Conservation (phyloP, 805 yeast genomes). For the Sungouiozyma intestinalis region DNA sequence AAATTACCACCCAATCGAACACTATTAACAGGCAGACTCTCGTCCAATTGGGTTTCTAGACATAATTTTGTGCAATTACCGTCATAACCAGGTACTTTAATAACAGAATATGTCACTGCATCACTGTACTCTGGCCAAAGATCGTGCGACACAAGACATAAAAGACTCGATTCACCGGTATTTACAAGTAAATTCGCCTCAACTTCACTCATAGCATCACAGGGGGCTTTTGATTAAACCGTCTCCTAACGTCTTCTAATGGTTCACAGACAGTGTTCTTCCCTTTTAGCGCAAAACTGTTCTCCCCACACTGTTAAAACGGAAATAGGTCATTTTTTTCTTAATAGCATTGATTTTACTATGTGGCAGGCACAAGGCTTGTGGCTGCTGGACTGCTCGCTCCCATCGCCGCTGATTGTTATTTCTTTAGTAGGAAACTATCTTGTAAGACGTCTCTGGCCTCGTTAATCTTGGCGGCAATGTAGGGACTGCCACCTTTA, state of each 20-base stretch:
- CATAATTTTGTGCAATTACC: background rate
- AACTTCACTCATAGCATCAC: background rate
- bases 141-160: background rate
- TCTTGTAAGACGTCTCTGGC: conserved; percentile 61
- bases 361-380: no score
- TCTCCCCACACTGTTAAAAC: no score
- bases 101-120: background rate
- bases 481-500: conserved; percentile 81
- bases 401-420: conserved; percentile 1
- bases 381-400: no score
- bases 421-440: conserved; percentile 15
- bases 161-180: background rate
- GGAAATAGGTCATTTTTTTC: no score
- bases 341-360: no score
- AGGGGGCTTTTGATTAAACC: no score
- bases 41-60: background rate
- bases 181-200: background rate
- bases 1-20: background rate
- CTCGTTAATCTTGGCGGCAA: conserved; percentile 88
- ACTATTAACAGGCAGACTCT: background rate
- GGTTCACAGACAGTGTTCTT: no score
- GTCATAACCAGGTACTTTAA: background rate
- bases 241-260: no score
- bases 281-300: no score
- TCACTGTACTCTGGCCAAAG: background rate